These are phyloP conservation scores for Ehretia macrophylla DNA, from an alignment of 257 asterid species.

Conservation along the genomic window DNA sequence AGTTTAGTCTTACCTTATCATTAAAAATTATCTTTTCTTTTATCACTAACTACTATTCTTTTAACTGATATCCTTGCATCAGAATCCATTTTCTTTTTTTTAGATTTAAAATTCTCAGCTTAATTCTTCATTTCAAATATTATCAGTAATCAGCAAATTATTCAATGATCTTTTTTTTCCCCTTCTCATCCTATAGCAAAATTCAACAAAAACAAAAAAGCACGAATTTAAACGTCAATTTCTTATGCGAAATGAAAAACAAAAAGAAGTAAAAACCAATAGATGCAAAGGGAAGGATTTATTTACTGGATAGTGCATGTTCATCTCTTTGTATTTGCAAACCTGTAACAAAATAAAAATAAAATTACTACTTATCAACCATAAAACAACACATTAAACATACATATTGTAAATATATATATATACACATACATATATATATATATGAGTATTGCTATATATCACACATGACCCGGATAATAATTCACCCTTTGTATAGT, in stretches of 20 bases:
- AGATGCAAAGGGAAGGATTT: background rate
- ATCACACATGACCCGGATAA: too few species aligned
- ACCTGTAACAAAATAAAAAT: constrained; percentile 40
- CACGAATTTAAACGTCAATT: background rate
- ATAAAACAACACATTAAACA: background rate
- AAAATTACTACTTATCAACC: background rate
- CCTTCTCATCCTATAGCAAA: background rate
- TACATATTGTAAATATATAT: background rate
- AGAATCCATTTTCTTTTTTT: too few species aligned
- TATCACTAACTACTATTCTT: background rate
- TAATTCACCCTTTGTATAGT: too few species aligned
- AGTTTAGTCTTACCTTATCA: background rate
- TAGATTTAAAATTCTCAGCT: too few species aligned
- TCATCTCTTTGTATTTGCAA: constrained; percentile 83
- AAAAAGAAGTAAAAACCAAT: background rate
- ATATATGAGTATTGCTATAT: too few species aligned
- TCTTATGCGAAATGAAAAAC: background rate
- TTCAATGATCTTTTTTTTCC: background rate
- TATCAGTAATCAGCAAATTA: background rate
- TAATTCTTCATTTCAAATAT: too few species aligned
- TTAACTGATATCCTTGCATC: too few species aligned
- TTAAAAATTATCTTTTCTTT: background rate
- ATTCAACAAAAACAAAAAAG: too few species aligned
- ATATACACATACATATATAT: too few species aligned
- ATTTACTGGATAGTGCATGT: constrained; percentile 58